Percentiles rank a stretch among this genome's conserved stretches.
Conservation (phyloP, 176 grass and related monocot species). For the Juncus effusus region DNA sequence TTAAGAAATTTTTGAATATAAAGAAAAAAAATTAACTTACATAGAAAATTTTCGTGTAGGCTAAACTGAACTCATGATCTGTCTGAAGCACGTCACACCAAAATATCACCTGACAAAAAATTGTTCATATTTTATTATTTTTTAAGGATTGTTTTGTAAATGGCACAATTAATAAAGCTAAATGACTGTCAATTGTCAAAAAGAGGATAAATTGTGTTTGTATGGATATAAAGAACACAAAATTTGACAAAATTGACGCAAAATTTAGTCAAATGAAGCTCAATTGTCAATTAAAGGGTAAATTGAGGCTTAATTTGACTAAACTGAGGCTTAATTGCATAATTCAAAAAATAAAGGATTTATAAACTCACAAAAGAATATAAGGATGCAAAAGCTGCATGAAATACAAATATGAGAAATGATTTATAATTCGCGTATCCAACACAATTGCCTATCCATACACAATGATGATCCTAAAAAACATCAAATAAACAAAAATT, state of each 20-base stretch:
- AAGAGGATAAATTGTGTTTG: too few species aligned
- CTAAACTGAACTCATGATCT: constrained; percentile 49
- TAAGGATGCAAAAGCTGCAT: constrained; percentile 75
- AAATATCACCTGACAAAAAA: constrained; percentile 59
- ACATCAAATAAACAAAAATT: constrained; percentile 16
- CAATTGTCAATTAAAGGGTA: too few species aligned
- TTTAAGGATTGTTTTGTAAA: too few species aligned
- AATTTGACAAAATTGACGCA: neutral
- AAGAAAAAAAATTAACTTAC: constrained; percentile 44
- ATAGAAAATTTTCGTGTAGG: constrained; percentile 57
- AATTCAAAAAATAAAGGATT: neutral
- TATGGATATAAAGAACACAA: neutral
- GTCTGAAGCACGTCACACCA: constrained; percentile 47
- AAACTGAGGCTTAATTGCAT: too few species aligned
- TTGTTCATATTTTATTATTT: too few species aligned
- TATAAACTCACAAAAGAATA: constrained; percentile 58
- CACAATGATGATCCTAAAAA: constrained; percentile 93
- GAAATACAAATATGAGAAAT: constrained; percentile 73
- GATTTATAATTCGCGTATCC: constrained; percentile 91
- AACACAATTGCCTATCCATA: constrained; percentile 96
- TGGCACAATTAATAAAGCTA: too few species aligned
- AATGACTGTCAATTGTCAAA: too few species aligned
- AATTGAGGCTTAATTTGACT: too few species aligned
- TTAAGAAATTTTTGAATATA: constrained; percentile 3
- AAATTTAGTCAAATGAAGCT: neutral